Evolutionary conservation across 176 grass and related monocot genomes (phyloP).

Genomic region (Aegilops sharonensis): DNA sequence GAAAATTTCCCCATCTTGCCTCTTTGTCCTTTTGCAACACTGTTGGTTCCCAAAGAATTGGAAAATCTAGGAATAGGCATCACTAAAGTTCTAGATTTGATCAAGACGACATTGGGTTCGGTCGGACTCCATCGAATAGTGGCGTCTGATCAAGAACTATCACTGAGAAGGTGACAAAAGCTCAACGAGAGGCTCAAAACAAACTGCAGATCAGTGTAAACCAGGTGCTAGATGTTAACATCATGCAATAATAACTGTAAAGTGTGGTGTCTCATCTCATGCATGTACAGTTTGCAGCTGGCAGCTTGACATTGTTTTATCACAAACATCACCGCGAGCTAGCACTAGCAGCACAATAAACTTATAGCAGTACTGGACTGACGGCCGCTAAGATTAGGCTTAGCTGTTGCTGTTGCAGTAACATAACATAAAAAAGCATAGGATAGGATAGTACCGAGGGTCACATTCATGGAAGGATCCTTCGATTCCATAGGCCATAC

Average conservation of each 20-base stretch:
- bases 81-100: neutral
- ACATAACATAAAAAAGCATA: neutral
- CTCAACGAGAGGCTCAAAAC: neutral
- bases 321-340: neutral
- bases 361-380: neutral
- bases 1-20: too few relatives aligned
- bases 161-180: neutral
- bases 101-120: neutral
- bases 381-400: slow-evolving; percentile 11
- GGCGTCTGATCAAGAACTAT: neutral
- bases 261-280: neutral
- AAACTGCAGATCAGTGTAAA: neutral
- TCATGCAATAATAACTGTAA: neutral
- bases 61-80: neutral
- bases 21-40: too few relatives aligned
- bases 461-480: slow-evolving; percentile 28
- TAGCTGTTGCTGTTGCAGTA: slow-evolving; percentile 2
- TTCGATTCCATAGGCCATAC: slow-evolving; percentile 4
- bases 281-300: neutral
- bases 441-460: neutral
- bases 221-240: neutral
- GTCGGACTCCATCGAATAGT: neutral
- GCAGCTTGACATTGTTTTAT: slow-evolving; percentile 19
- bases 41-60: neutral
- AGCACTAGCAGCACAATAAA: neutral